phyloP scores from a whole-genome alignment of 805 yeast species.

The Pichia californica region DNA sequence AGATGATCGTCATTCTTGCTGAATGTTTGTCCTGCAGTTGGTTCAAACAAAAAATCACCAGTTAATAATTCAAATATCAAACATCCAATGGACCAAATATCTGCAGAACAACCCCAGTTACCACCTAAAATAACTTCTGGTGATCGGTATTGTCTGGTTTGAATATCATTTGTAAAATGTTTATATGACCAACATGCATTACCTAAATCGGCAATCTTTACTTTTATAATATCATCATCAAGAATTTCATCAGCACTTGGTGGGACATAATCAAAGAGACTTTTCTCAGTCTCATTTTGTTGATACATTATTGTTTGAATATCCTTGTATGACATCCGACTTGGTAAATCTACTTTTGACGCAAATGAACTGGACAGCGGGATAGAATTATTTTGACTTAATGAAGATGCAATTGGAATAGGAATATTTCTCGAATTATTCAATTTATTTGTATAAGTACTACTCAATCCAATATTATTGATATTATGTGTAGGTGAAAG shows the following conservation, averaged over 20 bases:
- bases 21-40: conserved; percentile 69
- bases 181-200: conserved; percentile 79
- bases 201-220: conserved; percentile 91
- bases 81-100: conserved; percentile 95
- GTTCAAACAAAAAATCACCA: conserved; percentile 93
- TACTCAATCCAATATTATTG: too few relatives aligned
- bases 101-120: conserved; percentile 92
- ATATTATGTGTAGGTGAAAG: too few relatives aligned
- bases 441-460: too few relatives aligned
- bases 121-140: conserved; percentile 82
- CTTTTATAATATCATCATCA: conserved; percentile 52
- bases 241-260: conserved; percentile 32
- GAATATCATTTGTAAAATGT: conserved; percentile 85
- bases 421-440: not conserved
- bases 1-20: conserved; percentile 92
- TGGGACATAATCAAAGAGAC: conserved; percentile 25
- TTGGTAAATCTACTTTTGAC: conserved; percentile 9
- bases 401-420: not conserved
- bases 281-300: conserved; percentile 29
- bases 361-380: conserved; percentile 5
- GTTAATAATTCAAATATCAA: conserved; percentile 84
- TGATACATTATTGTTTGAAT: conserved; percentile 35
- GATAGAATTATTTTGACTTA: not conserved
- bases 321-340: conserved; percentile 23
- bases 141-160: conserved; percentile 86